A percentile compares a stretch with the other conserved stretches of the same genome.
phyloP scores from a whole-genome alignment of 331 rosid genomes.

The Erythrophleum ivorense region DNA sequence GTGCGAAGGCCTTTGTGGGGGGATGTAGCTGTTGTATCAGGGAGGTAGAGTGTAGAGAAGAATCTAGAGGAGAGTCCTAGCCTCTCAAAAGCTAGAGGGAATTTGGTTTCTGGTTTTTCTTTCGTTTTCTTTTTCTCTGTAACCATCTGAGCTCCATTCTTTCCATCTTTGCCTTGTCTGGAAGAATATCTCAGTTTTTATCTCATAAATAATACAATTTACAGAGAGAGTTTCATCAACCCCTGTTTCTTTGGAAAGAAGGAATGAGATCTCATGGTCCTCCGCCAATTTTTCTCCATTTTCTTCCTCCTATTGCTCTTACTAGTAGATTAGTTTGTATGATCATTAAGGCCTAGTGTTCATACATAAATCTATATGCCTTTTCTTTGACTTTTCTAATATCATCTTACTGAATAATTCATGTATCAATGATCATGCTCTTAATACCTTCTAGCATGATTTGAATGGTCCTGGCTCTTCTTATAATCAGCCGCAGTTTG shows the following conservation, averaged over 20 bases:
- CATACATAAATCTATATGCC: constrained; percentile 3
- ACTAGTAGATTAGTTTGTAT: background rate
- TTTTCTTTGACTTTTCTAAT: constrained; percentile 2
- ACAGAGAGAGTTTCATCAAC: too few species aligned
- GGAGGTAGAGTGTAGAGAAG: too few species aligned
- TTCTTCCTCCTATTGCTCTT: background rate
- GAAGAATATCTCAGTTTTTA: too few species aligned
- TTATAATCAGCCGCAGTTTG: background rate
- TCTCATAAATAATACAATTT: too few species aligned
- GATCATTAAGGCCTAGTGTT: constrained; percentile 2
- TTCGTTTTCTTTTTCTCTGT: too few species aligned
- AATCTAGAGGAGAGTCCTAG: too few species aligned
- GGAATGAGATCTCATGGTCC: constrained; percentile 5
- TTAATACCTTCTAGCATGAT: background rate
- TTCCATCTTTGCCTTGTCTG: too few species aligned
- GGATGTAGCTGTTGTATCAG: too few species aligned
- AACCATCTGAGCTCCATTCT: too few species aligned
- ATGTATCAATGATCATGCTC: background rate
- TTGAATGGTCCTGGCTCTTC: constrained; percentile 29
- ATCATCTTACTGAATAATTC: background rate
- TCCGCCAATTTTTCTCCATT: background rate
- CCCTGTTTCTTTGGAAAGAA: background rate
- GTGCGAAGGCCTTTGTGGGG: too few species aligned
- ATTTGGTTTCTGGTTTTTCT: too few species aligned
- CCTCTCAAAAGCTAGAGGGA: too few species aligned